Percentiles rank a stretch among this genome's conserved stretches.
These are phyloP conservation scores for Coniochaeta sp. DNA, from an alignment of 2,329 filamentous ascomycete genomes.

Conservation along the genomic window DNA sequence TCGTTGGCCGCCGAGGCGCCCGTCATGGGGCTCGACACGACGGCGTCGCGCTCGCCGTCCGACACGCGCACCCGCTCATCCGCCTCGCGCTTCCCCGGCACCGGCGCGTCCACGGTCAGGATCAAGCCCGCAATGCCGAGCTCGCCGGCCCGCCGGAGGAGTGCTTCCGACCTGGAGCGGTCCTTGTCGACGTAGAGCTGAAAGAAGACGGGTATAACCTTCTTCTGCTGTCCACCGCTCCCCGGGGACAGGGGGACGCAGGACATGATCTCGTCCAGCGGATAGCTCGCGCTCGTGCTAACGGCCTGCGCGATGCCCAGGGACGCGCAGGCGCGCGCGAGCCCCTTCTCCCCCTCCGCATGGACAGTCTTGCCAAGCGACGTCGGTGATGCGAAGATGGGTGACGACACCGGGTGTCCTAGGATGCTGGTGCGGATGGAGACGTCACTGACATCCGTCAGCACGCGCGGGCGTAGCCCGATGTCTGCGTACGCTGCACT, in stretches of 20 bases:
- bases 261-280: conserved; percentile 43
- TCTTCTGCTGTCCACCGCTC: not conserved
- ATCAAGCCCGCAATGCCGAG: conserved; percentile 46
- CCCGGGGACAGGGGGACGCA: conserved; percentile 16
- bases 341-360: conserved; percentile 53
- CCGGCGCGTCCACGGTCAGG: conserved; percentile 51
- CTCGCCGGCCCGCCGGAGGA: conserved; percentile 37
- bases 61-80: conserved; percentile 27
- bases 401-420: conserved; percentile 41
- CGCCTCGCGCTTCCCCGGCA: conserved; percentile 47
- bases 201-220: conserved; percentile 40
- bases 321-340: conserved; percentile 43
- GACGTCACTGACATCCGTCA: conserved; percentile 45
- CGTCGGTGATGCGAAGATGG: conserved; percentile 57
- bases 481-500: conserved; percentile 46
- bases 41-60: conserved; percentile 35
- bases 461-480: conserved; percentile 50
- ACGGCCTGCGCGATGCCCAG: conserved; percentile 52
- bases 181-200: conserved; percentile 57
- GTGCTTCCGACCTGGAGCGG: conserved; percentile 38
- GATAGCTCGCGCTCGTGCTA: conserved; percentile 54
- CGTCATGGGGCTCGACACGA: conserved; percentile 39
- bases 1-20: conserved; percentile 44
- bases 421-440: conserved; percentile 46
- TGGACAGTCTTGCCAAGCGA: conserved; percentile 59